Evolutionary conservation across 2,329 filamentous ascomycete genomes (phyloP).

Genomic region (Ceratocystis papillata): DNA sequence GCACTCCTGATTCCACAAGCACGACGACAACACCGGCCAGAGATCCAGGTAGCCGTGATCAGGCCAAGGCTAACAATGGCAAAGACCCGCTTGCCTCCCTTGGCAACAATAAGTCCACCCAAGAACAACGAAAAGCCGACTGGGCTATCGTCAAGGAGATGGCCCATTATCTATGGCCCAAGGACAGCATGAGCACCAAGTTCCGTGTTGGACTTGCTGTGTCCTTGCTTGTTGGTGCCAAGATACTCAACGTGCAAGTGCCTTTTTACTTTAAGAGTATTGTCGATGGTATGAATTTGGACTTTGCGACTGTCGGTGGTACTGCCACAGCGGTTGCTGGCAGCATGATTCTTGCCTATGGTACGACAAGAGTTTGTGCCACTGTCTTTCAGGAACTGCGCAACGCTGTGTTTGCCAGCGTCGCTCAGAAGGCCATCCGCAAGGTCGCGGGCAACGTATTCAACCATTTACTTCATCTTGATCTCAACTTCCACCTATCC

Average conservation of each 20-base stretch:
- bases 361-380: constrained; percentile 74
- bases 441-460: constrained; percentile 88
- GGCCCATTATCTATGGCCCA: constrained; percentile 92
- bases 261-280: constrained; percentile 99
- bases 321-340: constrained; percentile 83
- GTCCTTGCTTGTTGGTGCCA: constrained; percentile 72
- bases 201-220: constrained; percentile 78
- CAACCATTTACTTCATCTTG: constrained; percentile 73
- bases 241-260: constrained; percentile 93
- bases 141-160: constrained; percentile 99
- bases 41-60: background rate
- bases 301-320: constrained; percentile 74
- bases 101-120: constrained; percentile 50
- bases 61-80: constrained; percentile 22
- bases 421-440: constrained; percentile 92
- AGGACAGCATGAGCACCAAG: constrained; percentile 62
- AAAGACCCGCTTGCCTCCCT: constrained; percentile 51
- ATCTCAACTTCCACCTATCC: constrained; percentile 85
- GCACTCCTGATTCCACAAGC: background rate
- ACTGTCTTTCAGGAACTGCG: constrained; percentile 86
- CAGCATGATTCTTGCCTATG: constrained; percentile 88
- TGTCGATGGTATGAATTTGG: constrained; percentile 94
- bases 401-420: constrained; percentile 92
- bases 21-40: background rate
- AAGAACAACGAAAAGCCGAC: constrained; percentile 90